phyloP scores from a whole-genome alignment of 139 green algal genomes.

The Coelastrella sp. region DNA sequence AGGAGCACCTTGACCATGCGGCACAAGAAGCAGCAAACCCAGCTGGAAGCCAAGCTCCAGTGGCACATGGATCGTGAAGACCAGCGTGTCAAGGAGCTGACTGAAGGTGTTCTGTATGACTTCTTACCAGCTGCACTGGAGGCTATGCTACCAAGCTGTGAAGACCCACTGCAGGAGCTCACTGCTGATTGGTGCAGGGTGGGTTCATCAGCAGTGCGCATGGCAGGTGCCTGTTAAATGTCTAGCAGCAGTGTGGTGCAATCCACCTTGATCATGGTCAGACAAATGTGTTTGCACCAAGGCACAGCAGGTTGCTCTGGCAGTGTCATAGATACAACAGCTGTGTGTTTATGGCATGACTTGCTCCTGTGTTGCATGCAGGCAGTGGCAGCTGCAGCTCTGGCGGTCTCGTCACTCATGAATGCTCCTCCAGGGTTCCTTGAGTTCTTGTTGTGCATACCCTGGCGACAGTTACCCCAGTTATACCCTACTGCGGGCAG shows the following conservation, averaged over 20 bases:
- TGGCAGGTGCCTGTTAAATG: not conserved
- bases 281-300: no score
- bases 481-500: conserved; percentile 46
- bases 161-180: conserved; percentile 60
- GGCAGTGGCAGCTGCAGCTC: conserved; percentile 67
- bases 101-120: conserved; percentile 69
- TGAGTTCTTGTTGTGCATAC: conserved; percentile 84
- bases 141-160: conserved; percentile 63
- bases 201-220: not conserved
- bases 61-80: conserved; percentile 64
- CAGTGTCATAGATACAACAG: not conserved
- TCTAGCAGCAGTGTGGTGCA: no score
- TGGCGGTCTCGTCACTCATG: conserved; percentile 69
- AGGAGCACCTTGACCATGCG: not conserved
- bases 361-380: conserved; percentile 34
- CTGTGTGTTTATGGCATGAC: not conserved
- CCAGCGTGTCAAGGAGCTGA: conserved; percentile 69
- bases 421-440: conserved; percentile 79
- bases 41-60: conserved; percentile 58
- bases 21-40: not conserved
- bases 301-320: no score
- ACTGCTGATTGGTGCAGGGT: conserved; percentile 59
- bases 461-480: conserved; percentile 72
- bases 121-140: conserved; percentile 69
- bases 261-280: no score